Evolutionary conservation across 768 basidiomycete species (phyloP).

Genomic region (Cubamyces sp.): DNA sequence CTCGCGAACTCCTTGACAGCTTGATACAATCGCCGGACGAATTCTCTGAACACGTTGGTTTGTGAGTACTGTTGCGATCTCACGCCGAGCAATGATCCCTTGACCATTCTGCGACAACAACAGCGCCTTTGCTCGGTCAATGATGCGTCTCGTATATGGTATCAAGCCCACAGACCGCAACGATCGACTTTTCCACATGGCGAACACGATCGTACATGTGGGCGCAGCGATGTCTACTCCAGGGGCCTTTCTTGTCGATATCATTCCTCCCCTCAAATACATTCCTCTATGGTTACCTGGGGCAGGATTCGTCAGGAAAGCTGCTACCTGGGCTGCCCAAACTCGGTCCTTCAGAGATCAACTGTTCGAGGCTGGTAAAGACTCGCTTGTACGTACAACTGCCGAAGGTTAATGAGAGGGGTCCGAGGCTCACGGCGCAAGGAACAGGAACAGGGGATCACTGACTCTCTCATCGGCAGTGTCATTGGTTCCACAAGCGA

Average conservation of each 20-base stretch:
- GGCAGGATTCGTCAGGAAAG: slow-evolving; percentile 66
- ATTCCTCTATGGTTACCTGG: slow-evolving; percentile 73
- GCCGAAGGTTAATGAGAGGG: no score
- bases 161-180: slow-evolving; percentile 48
- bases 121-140: slow-evolving; percentile 52
- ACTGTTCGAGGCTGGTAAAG: slow-evolving; percentile 62
- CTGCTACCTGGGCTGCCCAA: slow-evolving; percentile 61
- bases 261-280: slow-evolving; percentile 47
- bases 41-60: slow-evolving; percentile 14
- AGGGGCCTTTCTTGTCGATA: slow-evolving; percentile 15
- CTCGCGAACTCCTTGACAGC: neutral
- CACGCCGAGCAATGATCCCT: no score
- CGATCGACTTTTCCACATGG: slow-evolving; percentile 21
- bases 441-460: neutral
- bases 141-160: slow-evolving; percentile 46
- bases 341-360: slow-evolving; percentile 66
- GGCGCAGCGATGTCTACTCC: slow-evolving; percentile 17
- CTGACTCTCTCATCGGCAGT: slow-evolving; percentile 7
- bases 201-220: slow-evolving; percentile 5
- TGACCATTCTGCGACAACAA: slow-evolving; percentile 43
- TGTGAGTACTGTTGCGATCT: neutral
- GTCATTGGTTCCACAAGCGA: neutral
- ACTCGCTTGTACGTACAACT: slow-evolving; percentile 49
- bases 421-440: neutral
- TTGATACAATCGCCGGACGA: neutral